phyloP scores from a whole-genome alignment of 1,284 basidiomycete species.

The Pseudozyma sp. region DNA sequence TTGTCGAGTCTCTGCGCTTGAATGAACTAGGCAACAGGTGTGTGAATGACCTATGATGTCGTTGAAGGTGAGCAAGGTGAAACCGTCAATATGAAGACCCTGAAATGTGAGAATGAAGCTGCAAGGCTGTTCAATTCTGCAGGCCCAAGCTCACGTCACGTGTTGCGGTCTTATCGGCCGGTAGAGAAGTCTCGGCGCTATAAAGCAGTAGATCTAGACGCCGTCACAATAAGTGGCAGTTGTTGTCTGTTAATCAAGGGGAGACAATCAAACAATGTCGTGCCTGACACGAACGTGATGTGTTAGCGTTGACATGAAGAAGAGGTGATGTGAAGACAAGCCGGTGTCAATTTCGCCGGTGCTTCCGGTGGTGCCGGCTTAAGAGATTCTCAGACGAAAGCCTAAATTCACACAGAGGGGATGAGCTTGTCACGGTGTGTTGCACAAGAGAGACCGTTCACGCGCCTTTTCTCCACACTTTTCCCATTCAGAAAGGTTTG shows the following conservation, averaged over 20 bases:
- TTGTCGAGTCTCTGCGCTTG: neutral
- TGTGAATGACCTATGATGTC: too few species aligned
- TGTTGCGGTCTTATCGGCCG: neutral
- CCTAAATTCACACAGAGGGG: neutral
- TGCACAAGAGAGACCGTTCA: conserved; percentile 5
- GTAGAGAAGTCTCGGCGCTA: neutral
- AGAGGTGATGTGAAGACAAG: neutral
- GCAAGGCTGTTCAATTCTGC: conserved; percentile 1
- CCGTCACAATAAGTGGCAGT: too few species aligned
- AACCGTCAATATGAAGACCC: neutral
- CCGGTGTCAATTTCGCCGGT: conserved; percentile 14
- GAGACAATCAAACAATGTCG: too few species aligned
- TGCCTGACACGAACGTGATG: too few species aligned
- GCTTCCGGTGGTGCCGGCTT: conserved; percentile 8
- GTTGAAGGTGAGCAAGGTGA: too few species aligned
- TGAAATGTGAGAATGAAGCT: neutral
- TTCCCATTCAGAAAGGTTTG: neutral
- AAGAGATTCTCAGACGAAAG: neutral
- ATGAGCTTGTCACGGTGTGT: neutral
- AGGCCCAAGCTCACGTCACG: conserved; percentile 37
- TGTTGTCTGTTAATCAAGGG: too few species aligned
- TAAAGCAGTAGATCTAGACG: neutral
- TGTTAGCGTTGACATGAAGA: neutral
- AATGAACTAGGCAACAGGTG: neutral
- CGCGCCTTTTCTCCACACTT: conserved; percentile 34